Evolutionary conservation across 768 basidiomycete species (phyloP).

Genomic region (Trametes villosa): DNA sequence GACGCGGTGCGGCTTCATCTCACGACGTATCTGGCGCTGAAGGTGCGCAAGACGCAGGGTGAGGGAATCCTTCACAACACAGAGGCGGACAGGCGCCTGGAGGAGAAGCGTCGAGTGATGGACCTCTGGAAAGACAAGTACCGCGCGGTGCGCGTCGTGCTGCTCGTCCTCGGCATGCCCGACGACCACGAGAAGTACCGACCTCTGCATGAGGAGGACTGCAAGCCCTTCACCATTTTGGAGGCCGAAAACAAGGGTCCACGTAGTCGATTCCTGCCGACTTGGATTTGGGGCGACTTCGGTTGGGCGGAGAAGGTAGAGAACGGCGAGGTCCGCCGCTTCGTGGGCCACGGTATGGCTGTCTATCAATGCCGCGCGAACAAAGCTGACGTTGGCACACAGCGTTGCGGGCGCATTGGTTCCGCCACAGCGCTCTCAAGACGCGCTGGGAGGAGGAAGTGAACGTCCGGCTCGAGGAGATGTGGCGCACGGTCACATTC

Average conservation of each 20-base stretch:
- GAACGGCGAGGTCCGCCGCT: background rate
- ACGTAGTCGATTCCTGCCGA: background rate
- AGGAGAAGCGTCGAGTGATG: background rate
- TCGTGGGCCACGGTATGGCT: background rate
- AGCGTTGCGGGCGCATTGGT: background rate
- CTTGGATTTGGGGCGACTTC: slow-evolving; percentile 14
- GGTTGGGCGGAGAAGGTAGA: background rate
- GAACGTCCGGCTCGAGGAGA: background rate
- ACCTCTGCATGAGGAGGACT: background rate
- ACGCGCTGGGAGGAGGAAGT: background rate
- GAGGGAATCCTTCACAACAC: background rate
- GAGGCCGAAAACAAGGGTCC: background rate
- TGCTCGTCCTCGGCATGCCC: background rate
- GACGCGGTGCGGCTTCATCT: slow-evolving; percentile 10
- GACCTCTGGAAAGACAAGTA: background rate
- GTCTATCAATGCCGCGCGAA: too few species aligned
- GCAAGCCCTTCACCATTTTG: background rate
- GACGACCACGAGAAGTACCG: background rate
- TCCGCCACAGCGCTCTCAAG: background rate
- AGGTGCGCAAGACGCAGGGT: background rate
- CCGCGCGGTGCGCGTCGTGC: background rate
- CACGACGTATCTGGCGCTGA: background rate
- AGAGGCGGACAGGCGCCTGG: background rate
- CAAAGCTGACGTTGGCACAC: too few species aligned
- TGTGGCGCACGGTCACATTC: background rate